These are phyloP conservation scores for Seminavis robusta DNA, from an alignment of 108 stramenopile species.

Conservation along the genomic window DNA sequence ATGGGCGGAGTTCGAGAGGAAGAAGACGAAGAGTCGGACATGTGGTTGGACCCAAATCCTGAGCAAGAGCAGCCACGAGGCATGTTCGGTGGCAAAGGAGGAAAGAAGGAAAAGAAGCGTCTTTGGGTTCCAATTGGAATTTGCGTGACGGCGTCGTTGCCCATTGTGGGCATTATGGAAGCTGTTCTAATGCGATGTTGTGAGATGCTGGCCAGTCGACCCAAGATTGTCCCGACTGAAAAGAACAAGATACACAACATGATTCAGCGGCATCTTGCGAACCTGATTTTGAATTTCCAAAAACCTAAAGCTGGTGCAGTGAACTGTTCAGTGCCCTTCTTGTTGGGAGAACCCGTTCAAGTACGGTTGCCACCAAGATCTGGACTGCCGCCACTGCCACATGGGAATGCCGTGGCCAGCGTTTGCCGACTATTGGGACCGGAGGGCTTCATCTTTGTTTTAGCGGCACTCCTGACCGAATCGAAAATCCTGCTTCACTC, in stretches of 20 bases:
- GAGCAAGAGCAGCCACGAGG: no score
- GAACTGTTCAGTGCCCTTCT: constrained; percentile 82
- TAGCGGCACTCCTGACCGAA: constrained; percentile 82
- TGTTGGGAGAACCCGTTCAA: constrained; percentile 70
- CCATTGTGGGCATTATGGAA: constrained; percentile 80
- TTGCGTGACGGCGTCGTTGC: constrained; percentile 64
- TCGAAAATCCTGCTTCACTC: constrained; percentile 84
- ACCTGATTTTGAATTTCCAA: constrained; percentile 73
- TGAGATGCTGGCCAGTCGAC: constrained; percentile 43
- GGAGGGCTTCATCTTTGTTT: constrained; percentile 70
- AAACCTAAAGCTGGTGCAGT: constrained; percentile 78
- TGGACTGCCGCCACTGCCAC: constrained; percentile 76
- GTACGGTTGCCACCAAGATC: constrained; percentile 59
- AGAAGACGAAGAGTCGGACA: not conserved
- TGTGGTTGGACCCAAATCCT: no score
- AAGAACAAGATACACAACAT: not conserved
- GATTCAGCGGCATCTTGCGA: constrained; percentile 17
- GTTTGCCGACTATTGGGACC: constrained; percentile 78
- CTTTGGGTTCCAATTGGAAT: constrained; percentile 86
- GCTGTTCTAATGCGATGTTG: constrained; percentile 75
- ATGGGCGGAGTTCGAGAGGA: constrained; percentile 9
- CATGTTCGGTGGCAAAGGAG: no score
- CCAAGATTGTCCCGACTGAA: constrained; percentile 3
- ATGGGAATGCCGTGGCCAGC: constrained; percentile 63
- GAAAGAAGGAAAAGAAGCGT: constrained; percentile 20